Evolutionary conservation across 1,139 yeast genomes (phyloP), one percentile per base, ranked within the genome.

Genomic region (Komagataea norvegica): DNA sequence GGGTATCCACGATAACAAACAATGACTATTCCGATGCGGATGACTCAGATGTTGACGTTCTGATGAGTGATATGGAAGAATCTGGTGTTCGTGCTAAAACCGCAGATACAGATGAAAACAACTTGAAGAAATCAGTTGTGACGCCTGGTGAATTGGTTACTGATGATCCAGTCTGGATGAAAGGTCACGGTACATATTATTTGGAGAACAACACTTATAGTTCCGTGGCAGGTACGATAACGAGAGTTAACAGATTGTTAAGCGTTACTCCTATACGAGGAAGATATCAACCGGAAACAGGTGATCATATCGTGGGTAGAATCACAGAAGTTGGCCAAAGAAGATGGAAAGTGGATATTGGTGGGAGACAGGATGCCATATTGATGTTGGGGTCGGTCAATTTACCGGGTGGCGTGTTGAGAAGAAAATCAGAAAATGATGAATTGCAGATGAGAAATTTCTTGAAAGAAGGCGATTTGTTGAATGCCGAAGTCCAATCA

Each of bases 131-230:
- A 11, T 54, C 59, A 15, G 62, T 81, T 10, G 95, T 91, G 14
- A 87, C 96, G 1, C 99, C 99, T 0, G 99, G 99, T n/a, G 97
- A 93, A 57, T 65, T 89, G 40, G 86, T 93, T 14, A 91, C 98
- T 0, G 94, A 85, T 52, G 98, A 93, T 55, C 88, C 96, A 7
- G 74, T 83, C 5, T 91, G 97, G 96, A 93, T 93, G 98, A 77
- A 95, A 59, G 99, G 98, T 24, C 99, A 93, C 59, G 98, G 98
- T 3, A 93, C 98, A 0, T 91, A 87, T 59, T 78, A 82, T 46
- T 65, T 81, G 29, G 75, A 75, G 25, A 65, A 67, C 38, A 68
- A 73, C 50, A 88, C 96, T 1, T 88, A 77, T 57, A 83, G 96
- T 1, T 81, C 96, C 1, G 95, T 91, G 4, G 96, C 96, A 0